Percentiles rank a stretch among this genome's conserved stretches.
phyloP scores from a whole-genome alignment of 352 stramenopile species.

The Bremia lactucae region DNA sequence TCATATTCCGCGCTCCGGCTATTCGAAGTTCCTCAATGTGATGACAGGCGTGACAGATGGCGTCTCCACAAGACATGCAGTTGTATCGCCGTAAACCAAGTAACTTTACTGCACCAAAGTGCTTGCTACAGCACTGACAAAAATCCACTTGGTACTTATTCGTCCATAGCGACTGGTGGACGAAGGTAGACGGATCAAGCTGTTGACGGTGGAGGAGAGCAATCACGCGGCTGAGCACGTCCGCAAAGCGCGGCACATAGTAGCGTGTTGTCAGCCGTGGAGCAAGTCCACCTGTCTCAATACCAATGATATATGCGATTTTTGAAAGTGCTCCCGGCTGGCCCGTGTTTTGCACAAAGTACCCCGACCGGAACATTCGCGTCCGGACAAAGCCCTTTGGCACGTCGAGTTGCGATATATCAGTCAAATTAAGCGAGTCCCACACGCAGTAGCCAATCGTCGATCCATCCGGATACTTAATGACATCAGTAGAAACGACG shows the following conservation, averaged over 20 bases:
- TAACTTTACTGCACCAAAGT: conserved; percentile 23
- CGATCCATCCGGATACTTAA: conserved; percentile 23
- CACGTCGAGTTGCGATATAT: conserved; percentile 25
- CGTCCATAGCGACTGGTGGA: conserved; percentile 20
- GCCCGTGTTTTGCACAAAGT: conserved; percentile 30
- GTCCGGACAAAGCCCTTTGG: conserved; percentile 24
- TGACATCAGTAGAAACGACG: conserved; percentile 29
- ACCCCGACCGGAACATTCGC: conserved; percentile 33
- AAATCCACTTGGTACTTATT: conserved; percentile 22
- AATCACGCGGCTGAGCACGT: conserved; percentile 28
- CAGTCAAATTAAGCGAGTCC: conserved; percentile 32
- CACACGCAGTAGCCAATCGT: conserved; percentile 41
- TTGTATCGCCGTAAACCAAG: conserved; percentile 28
- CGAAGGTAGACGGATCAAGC: conserved; percentile 25
- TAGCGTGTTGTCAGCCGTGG: conserved; percentile 25
- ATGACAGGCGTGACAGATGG: conserved; percentile 35
- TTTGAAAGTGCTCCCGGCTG: conserved; percentile 18
- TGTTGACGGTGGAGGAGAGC: conserved; percentile 16
- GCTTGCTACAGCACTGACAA: conserved; percentile 32
- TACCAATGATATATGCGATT: conserved; percentile 30
- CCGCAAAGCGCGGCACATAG: conserved; percentile 28
- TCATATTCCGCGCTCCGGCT: conserved; percentile 13
- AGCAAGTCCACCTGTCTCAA: conserved; percentile 26
- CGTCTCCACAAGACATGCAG: conserved; percentile 39
- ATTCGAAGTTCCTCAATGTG: conserved; percentile 27